Evolutionary conservation across 2,329 filamentous ascomycete species (phyloP), one percentile per base, ranked within the genome.

Genomic region (Colletotrichum spaethianum): DNA sequence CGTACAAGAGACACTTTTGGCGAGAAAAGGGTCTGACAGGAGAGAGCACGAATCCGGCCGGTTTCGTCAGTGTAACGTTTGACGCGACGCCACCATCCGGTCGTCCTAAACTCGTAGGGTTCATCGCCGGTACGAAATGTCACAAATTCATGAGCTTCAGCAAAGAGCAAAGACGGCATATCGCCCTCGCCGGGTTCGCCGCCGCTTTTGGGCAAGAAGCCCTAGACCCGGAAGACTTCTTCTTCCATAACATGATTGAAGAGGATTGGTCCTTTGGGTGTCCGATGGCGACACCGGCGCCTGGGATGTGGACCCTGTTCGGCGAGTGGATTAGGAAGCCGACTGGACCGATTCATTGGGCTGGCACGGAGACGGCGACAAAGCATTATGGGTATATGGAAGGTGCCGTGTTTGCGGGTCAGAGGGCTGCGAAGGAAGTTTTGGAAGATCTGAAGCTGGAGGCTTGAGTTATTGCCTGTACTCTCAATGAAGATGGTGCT

Each of bases 1-100:
- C 70, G 4, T 73, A 75, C 56, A 75, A 71, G 55, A 75, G 61
- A 9, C 62, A 53, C 0, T 69, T 74, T n/a, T 75, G 74, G 74
- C 44, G 62, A 11, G 73, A 67, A 8, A 72, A 52, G 40, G 70
- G 67, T 18, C 44, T 74, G 40, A 65, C 50, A 4, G 74, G 74
- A 50, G 74, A 74, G 59, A 67, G 64, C 48, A 73, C 69, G 3
- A 63, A 62, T 23, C 52, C 57, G 8, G 53, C 50, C 5, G 62
- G 74, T 3, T 70, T 60, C 63, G 23, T 73, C 38, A 38, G 36
- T 26, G 72, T 67, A 16, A 70, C 63, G 1, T 72, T 53, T 40
- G 74, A 74, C 14, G 64, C 65, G 33, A 71, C 66, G 2, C 55
- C 68, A 20, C 42, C 67, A 20, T 55, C 70, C 1, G 60, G 59